Base-by-base conservation (phyloP, 2,329 filamentous ascomycete species). In the Cordyceps pruinosa region DNA sequence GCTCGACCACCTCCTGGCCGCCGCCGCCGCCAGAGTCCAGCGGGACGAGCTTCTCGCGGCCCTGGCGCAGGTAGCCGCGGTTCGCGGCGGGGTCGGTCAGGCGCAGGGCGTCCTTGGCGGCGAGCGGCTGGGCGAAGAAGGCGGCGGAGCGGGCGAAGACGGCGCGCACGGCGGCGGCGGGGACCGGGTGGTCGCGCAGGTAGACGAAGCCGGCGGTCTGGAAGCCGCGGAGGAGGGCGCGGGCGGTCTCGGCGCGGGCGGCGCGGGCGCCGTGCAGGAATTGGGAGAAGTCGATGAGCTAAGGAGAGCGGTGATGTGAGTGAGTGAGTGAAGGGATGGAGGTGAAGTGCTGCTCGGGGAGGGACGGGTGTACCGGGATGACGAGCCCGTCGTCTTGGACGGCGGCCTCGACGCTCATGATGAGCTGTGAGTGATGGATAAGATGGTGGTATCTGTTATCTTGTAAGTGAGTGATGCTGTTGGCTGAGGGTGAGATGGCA, bases 141-240 rank as follows among this genome's bases (percentile, higher is more conserved):
- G 76, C 73, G 50, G 85, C 84, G 5, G 88, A 91, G 57, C 79
- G 77, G 60, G 75, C 69, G 69, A 94, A 95, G 59, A 87, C 80
- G 58, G 79, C 71, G 59, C 79, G 70, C 13, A 90, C 74, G 10
- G 79, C 78, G 9, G 80, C 73, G 4, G 80, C 66, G 0, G 84
- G 72, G 59, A 96, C 87, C 41, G 87, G 82, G 63, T 93, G 86
- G 70, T 93, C 89, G 64, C 86, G 86, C 39, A 96, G 82, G 72
- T 96, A 96, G 67, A 97, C 82, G 76, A 97, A 96, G 58, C 92
- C 92, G 2, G 91, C 88, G 1, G 82, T 86, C 65, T 91, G 88
- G 75, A 97, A 96, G 42, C 89, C 91, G 54, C 84, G 68, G 13
- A 93, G 84, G 63, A 96, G 85, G 41, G 87, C 83, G 54, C 83